Evolutionary conservation across 805 yeast genomes (phyloP).

Genomic region (Kodamaea nitidulidarum): DNA sequence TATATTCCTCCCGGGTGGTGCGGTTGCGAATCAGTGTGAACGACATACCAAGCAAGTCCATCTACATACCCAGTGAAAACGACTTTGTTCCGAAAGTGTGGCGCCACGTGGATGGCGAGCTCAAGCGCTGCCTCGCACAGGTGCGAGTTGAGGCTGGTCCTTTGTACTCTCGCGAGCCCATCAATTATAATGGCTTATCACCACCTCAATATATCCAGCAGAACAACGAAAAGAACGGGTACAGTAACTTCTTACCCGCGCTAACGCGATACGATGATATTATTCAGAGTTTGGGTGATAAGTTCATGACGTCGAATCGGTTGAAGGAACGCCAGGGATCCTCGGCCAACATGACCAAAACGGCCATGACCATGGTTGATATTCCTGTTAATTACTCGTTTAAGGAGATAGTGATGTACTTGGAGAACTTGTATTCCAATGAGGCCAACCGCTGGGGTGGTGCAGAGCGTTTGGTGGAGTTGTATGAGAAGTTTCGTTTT

Average conservation of each 20-base stretch:
- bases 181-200: slow-evolving; percentile 38
- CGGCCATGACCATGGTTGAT: slow-evolving; percentile 31
- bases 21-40: slow-evolving; percentile 54
- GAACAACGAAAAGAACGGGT: slow-evolving; percentile 23
- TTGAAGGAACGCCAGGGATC: background rate
- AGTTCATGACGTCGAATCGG: slow-evolving; percentile 33
- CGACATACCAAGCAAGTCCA: slow-evolving; percentile 63
- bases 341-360: slow-evolving; percentile 23
- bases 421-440: slow-evolving; percentile 16
- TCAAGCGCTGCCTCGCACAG: slow-evolving; percentile 26
- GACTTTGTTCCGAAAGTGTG: slow-evolving; percentile 40
- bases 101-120: slow-evolving; percentile 21
- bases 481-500: slow-evolving; percentile 68
- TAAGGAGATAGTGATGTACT: slow-evolving; percentile 37
- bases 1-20: slow-evolving; percentile 58
- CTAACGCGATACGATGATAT: slow-evolving; percentile 49
- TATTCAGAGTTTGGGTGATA: slow-evolving; percentile 56
- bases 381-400: slow-evolving; percentile 40
- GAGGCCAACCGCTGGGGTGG: slow-evolving; percentile 4
- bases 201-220: slow-evolving; percentile 40
- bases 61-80: slow-evolving; percentile 63
- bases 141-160: slow-evolving; percentile 36
- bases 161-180: slow-evolving; percentile 20
- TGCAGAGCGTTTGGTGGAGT: slow-evolving; percentile 26
- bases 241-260: slow-evolving; percentile 23